Base-by-base conservation (phyloP, 495 filamentous ascomycete species). In the Penicillium atrosanguineum region DNA sequence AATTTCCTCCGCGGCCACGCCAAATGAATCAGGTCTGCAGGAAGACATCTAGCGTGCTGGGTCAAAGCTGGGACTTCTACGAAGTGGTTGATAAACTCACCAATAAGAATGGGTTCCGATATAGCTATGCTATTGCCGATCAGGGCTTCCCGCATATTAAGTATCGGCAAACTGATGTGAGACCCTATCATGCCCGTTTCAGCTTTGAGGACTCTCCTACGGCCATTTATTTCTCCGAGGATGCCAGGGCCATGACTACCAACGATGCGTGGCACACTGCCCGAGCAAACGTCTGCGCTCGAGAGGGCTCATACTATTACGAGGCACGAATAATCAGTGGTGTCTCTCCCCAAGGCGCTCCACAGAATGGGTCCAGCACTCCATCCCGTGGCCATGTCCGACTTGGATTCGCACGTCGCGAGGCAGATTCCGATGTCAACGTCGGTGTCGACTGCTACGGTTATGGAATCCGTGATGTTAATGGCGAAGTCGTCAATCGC, bases 371-470 rank as follows among this genome's bases (percentile, higher is more conserved):
- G 29, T 62, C 73, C 14, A 61, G 71, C 5, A 44, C 59, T 19
- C 54, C 73, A 1, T 61, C 71, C n/a, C 73, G 76, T 47, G 90
- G 88, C 29, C 91, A 98, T 69, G 87, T 97, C 9, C 84, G 95
- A 12, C 78, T 97, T 48, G 95, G 95, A 2, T 97, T 90, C 70
- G 91, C 94, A 1, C 76, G 95, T 48, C 79, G 93, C 29, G 95
- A 99, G 61, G 91, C 92, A 9, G 89, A 90, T 16, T 75, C 96
- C 3, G 95, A 97, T 60, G 89, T 89, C 14, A 94, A 95, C 9
- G 90, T 97, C 12, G 95, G 95, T 0, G 96, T 92, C 59, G 94
- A 99, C 67, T 91, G 89, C 31, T 97, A 97, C 68, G 94, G 91
- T 43, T 99, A 99, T 66, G 95, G 89, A 18, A 80, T 99, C 49